These are phyloP conservation scores for Ophiocordyceps sinensis DNA, from an alignment of 2,329 filamentous ascomycete genomes.

Conservation along the genomic window DNA sequence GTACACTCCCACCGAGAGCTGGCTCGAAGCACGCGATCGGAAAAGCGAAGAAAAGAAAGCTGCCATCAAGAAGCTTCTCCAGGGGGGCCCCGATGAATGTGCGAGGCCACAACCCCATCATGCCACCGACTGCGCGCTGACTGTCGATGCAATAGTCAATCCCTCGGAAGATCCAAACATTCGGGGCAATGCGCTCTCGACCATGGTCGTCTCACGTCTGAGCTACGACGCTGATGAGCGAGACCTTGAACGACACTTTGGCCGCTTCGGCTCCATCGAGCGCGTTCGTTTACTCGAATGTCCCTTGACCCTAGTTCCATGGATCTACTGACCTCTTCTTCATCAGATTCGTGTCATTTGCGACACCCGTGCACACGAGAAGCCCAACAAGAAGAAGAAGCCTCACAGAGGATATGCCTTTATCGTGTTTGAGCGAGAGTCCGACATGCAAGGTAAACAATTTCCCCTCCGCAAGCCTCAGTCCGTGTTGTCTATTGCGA, in stretches of 20 bases:
- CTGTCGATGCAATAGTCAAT: slow-evolving; percentile 41
- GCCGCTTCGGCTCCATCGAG: slow-evolving; percentile 86
- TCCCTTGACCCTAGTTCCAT: background rate
- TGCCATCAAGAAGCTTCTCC: slow-evolving; percentile 46
- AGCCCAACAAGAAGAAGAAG: slow-evolving; percentile 65
- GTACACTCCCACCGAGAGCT: slow-evolving; percentile 78
- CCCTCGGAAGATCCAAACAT: slow-evolving; percentile 77
- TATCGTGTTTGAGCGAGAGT: slow-evolving; percentile 90
- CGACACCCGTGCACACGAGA: slow-evolving; percentile 55
- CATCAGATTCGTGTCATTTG: slow-evolving; percentile 72
- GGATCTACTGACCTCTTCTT: slow-evolving; percentile 2
- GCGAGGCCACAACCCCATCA: slow-evolving; percentile 7
- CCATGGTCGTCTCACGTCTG: slow-evolving; percentile 78
- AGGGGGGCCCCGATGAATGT: slow-evolving; percentile 54
- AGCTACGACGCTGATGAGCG: slow-evolving; percentile 81
- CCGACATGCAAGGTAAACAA: slow-evolving; percentile 90
- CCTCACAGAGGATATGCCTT: slow-evolving; percentile 86
- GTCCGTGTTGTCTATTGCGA: background rate
- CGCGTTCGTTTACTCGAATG: slow-evolving; percentile 40
- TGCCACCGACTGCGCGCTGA: background rate
- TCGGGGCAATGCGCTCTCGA: slow-evolving; percentile 87
- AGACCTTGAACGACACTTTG: slow-evolving; percentile 87
- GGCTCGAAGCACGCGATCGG: slow-evolving; percentile 76
- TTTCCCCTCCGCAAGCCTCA: background rate
- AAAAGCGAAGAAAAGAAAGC: slow-evolving; percentile 68